phyloP scores from a whole-genome alignment of 345 rosid species.

The Populus davidiana region DNA sequence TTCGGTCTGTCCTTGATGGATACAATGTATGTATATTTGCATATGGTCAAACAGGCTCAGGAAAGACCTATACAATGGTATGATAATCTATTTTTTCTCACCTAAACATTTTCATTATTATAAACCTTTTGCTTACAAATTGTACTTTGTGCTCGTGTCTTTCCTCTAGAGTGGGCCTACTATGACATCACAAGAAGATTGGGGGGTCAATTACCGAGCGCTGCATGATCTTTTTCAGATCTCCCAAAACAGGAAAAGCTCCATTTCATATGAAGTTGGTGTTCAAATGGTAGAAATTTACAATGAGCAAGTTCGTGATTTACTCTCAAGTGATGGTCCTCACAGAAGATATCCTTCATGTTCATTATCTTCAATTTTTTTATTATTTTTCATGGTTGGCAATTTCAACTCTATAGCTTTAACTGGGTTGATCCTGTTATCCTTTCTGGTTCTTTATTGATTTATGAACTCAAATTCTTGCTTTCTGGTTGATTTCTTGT shows the following conservation, averaged over 20 bases:
- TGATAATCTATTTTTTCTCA: constrained; percentile 2
- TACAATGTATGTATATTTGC: constrained; percentile 96
- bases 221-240: constrained; percentile 86
- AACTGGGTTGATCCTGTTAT: background rate
- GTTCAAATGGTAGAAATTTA: constrained; percentile 99
- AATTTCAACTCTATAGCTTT: constrained; percentile 3
- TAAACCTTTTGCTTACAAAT: background rate
- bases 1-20: constrained; percentile 94
- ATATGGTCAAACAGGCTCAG: constrained; percentile 99
- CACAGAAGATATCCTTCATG: constrained; percentile 83
- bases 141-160: background rate
- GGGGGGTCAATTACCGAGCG: constrained; percentile 98
- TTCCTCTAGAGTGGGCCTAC: constrained; percentile 78
- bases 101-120: background rate
- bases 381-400: constrained; percentile 2
- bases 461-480: background rate
- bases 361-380: background rate
- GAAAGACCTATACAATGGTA: constrained; percentile 98
- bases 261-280: constrained; percentile 78
- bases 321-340: constrained; percentile 63
- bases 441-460: background rate
- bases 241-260: constrained; percentile 61
- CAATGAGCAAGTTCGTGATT: constrained; percentile 97
- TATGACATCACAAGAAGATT: constrained; percentile 67
- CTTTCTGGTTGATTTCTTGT: background rate